Percentiles rank a stretch among this genome's conserved stretches.
Evolutionary conservation across 1,139 yeast species (phyloP).

Genomic region (Suhomyces bokatorum): DNA sequence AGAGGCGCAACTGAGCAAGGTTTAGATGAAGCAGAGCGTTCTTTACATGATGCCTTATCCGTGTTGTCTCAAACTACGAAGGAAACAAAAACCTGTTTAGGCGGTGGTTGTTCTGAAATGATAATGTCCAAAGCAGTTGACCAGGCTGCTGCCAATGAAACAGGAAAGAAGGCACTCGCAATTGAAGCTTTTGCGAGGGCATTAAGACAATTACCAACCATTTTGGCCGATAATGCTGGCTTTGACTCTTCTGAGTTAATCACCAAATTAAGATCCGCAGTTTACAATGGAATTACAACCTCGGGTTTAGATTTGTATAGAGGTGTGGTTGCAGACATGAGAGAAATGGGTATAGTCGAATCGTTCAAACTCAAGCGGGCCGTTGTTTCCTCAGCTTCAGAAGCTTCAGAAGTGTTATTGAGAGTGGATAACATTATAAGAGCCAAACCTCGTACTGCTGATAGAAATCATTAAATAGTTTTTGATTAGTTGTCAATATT

Average conservation of each 20-base stretch:
- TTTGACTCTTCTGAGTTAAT: slow-evolving; percentile 92
- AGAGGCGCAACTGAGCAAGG: slow-evolving; percentile 98
- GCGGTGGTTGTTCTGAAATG: slow-evolving; percentile 99
- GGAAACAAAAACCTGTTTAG: slow-evolving; percentile 92
- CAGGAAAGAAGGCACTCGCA: slow-evolving; percentile 93
- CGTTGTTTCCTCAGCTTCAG: slow-evolving; percentile 94
- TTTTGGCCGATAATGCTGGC: slow-evolving; percentile 96
- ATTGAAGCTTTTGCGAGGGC: slow-evolving; percentile 94
- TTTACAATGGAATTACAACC: slow-evolving; percentile 88
- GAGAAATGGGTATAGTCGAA: slow-evolving; percentile 90
- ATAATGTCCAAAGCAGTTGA: slow-evolving; percentile 97
- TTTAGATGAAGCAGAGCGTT: slow-evolving; percentile 95
- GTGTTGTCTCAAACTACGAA: slow-evolving; percentile 93
- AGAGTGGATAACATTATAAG: slow-evolving; percentile 95
- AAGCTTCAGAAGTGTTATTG: slow-evolving; percentile 92
- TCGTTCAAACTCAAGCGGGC: slow-evolving; percentile 89
- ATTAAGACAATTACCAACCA: slow-evolving; percentile 90
- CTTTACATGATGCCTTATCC: slow-evolving; percentile 94
- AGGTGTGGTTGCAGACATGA: slow-evolving; percentile 90
- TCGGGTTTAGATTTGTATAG: slow-evolving; percentile 85
- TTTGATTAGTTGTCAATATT: neutral
- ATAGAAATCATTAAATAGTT: slow-evolving; percentile 53
- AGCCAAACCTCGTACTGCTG: slow-evolving; percentile 97
- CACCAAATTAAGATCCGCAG: slow-evolving; percentile 86
- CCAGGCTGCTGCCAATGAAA: slow-evolving; percentile 87